Conservation (phyloP, 2,329 filamentous ascomycete genomes). For the Diaporthe amygdali region DNA sequence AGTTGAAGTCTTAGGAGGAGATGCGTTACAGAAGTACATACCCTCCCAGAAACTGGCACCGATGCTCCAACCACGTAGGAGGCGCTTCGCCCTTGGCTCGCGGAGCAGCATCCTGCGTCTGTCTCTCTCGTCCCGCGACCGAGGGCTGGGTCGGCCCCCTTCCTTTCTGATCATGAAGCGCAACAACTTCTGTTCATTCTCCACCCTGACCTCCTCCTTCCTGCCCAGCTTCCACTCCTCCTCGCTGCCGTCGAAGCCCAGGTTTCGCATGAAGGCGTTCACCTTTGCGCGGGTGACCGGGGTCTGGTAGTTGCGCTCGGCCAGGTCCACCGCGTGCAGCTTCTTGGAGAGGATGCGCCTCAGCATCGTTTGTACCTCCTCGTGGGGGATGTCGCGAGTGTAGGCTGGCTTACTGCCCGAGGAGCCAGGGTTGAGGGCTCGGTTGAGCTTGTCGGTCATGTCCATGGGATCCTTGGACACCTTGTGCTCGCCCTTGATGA, state of each 20-base stretch:
- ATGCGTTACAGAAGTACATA: not conserved
- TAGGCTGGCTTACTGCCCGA: not conserved
- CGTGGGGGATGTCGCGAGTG: slow-evolving; percentile 18
- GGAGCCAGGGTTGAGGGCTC: slow-evolving; percentile 19
- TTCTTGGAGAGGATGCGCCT: slow-evolving; percentile 22
- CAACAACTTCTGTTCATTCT: slow-evolving; percentile 3
- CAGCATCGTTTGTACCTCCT: slow-evolving; percentile 19
- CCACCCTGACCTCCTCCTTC: not conserved
- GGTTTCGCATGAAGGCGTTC: slow-evolving; percentile 20
- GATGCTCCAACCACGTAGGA: slow-evolving; percentile 20
- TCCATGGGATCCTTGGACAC: not conserved
- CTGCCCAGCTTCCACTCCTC: slow-evolving; percentile 8
- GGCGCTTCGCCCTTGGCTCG: not conserved
- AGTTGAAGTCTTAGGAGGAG: not conserved
- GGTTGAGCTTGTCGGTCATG: slow-evolving; percentile 22
- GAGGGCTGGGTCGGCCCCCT: not conserved
- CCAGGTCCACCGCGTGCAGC: slow-evolving; percentile 18
- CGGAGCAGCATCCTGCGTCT: slow-evolving; percentile 7
- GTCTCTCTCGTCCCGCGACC: not conserved
- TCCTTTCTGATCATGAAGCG: slow-evolving; percentile 1
- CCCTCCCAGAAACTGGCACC: slow-evolving; percentile 22
- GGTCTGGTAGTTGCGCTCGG: not conserved
- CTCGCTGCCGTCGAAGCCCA: slow-evolving; percentile 16
- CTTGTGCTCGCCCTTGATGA: slow-evolving; percentile 23
- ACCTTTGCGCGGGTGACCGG: slow-evolving; percentile 13